phyloP scores from a whole-genome alignment of 2,329 filamentous ascomycete genomes.

The Diaporthe batatas region DNA sequence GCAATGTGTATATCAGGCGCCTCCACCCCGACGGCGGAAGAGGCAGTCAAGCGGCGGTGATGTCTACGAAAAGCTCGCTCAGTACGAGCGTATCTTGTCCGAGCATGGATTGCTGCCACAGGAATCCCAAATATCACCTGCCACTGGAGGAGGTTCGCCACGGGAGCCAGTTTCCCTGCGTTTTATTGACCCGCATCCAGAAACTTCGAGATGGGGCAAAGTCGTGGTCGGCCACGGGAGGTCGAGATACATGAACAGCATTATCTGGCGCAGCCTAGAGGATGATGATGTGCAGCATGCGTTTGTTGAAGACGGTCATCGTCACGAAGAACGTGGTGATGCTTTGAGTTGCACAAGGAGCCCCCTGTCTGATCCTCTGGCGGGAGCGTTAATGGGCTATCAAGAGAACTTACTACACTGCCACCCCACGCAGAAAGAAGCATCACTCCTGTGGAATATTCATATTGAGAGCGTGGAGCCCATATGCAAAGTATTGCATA shows the following conservation, averaged over 20 bases:
- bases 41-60: conserved; percentile 50
- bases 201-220: conserved; percentile 39
- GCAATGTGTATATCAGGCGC: conserved; percentile 57
- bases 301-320: conserved; percentile 44
- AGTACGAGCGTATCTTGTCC: conserved; percentile 55
- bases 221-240: conserved; percentile 50
- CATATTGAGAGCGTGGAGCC: conserved; percentile 10
- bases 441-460: not conserved
- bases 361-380: conserved; percentile 47
- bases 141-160: not conserved
- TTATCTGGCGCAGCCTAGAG: conserved; percentile 47
- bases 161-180: conserved; percentile 37
- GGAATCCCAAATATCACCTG: conserved; percentile 11
- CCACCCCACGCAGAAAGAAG: not conserved
- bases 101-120: conserved; percentile 51
- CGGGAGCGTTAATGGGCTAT: conserved; percentile 24
- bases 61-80: conserved; percentile 52
- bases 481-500: not conserved
- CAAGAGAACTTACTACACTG: not conserved
- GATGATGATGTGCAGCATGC: conserved; percentile 48
- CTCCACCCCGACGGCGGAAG: conserved; percentile 55
- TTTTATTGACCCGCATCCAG: conserved; percentile 25
- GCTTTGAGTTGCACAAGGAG: conserved; percentile 47
- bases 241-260: conserved; percentile 58
- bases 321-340: conserved; percentile 45